Percentiles rank a stretch among this genome's conserved stretches.
phyloP scores from a whole-genome alignment of 1,139 yeast genomes.

The Diutina rugosa region DNA sequence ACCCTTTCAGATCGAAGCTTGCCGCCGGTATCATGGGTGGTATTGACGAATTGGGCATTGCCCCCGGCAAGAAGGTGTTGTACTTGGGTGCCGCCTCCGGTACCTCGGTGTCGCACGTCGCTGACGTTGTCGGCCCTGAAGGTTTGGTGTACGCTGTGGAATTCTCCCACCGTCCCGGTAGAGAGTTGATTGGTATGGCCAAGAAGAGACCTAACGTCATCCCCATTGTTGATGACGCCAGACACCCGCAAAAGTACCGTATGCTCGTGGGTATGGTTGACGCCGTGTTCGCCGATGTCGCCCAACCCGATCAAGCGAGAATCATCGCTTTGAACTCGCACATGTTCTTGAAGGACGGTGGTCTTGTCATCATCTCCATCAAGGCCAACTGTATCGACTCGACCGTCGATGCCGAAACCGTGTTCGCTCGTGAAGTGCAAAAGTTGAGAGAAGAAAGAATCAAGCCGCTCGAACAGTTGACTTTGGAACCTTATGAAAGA shows the following conservation, averaged over 20 bases:
- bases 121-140: slow-evolving; percentile 98
- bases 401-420: slow-evolving; percentile 98
- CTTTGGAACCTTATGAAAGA: slow-evolving; percentile 98
- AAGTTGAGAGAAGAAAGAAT: slow-evolving; percentile 97
- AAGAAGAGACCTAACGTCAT: slow-evolving; percentile 99
- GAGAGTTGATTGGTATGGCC: slow-evolving; percentile 98
- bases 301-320: slow-evolving; percentile 99
- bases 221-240: slow-evolving; percentile 98
- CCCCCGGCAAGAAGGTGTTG: slow-evolving; percentile 95
- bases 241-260: slow-evolving; percentile 99
- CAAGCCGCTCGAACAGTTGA: slow-evolving; percentile 96
- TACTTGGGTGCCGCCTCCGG: slow-evolving; percentile 99
- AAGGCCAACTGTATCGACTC: slow-evolving; percentile 99
- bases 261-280: slow-evolving; percentile 99
- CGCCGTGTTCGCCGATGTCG: slow-evolving; percentile 97
- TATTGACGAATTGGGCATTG: slow-evolving; percentile 92
- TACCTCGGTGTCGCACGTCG: slow-evolving; percentile 96
- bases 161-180: slow-evolving; percentile 98
- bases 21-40: slow-evolving; percentile 99
- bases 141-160: slow-evolving; percentile 98
- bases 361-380: slow-evolving; percentile 95
- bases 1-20: slow-evolving; percentile 98
- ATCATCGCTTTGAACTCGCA: slow-evolving; percentile 97
- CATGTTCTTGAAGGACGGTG: slow-evolving; percentile 94
- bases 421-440: slow-evolving; percentile 98